These are phyloP conservation scores for Lactarius quietus DNA, from an alignment of 768 basidiomycete genomes.

Conservation along the genomic window DNA sequence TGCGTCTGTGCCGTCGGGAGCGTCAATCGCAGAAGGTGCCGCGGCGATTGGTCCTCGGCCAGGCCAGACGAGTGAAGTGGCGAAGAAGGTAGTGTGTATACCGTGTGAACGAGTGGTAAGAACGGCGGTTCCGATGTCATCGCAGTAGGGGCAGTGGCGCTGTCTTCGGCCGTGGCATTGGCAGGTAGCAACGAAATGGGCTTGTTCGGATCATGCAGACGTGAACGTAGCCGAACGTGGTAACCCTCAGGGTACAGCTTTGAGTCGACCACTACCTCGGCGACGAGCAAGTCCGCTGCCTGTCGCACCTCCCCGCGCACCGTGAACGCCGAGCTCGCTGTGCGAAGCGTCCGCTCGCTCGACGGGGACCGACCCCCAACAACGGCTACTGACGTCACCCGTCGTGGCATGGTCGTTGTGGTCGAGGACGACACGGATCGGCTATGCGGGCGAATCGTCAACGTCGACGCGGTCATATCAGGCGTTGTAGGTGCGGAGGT, in stretches of 20 bases:
- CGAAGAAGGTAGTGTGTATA: constrained; percentile 79
- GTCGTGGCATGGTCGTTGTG: constrained; percentile 12
- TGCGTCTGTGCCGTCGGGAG: constrained; percentile 83
- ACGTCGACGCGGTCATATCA: constrained; percentile 9
- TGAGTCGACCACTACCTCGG: constrained; percentile 78
- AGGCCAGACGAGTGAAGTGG: constrained; percentile 73
- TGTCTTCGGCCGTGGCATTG: background rate
- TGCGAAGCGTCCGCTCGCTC: constrained; percentile 32
- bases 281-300: constrained; percentile 67
- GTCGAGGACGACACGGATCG: constrained; percentile 22
- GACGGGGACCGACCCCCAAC: constrained; percentile 35
- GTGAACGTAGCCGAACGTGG: constrained; percentile 46
- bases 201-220: constrained; percentile 38
- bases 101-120: constrained; percentile 54
- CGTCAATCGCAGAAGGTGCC: constrained; percentile 74
- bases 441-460: constrained; percentile 19
- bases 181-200: constrained; percentile 37
- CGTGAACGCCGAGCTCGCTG: constrained; percentile 56
- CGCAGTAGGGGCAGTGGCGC: background rate
- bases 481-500: background rate
- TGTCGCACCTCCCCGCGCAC: constrained; percentile 57
- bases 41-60: constrained; percentile 47
- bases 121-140: constrained; percentile 20
- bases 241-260: constrained; percentile 80
- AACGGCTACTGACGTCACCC: constrained; percentile 19